Evolutionary conservation across 805 yeast genomes (phyloP), one percentile per base, ranked within the genome.

Genomic region (Zygosaccharomyces gambellarensis): DNA sequence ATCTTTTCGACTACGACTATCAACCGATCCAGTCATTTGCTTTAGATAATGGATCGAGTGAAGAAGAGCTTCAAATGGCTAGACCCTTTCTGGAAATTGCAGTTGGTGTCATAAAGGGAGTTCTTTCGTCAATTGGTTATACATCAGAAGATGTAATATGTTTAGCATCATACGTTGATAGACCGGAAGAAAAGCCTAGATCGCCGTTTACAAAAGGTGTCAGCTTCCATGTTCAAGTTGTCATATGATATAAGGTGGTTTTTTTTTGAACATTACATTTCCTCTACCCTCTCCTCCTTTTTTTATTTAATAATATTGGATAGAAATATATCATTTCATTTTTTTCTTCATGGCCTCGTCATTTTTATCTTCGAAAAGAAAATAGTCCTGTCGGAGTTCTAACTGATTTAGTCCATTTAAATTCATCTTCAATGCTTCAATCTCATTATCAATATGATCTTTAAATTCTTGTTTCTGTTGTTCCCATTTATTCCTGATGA

Each of bases 81-180:
- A 62, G 62, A 46, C 69, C 71, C 12, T 67, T 62, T 47, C 48
- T 67, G 27, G 67, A 67, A 36, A 53, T 67, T 9, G 68, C 69
- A 3, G 59, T 63, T 7, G 71, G 71, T 4, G 53, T 67, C 21
- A 65, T 67, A 7, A 60, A 56, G 36, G 71, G 71, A 12, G 68
- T 67, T 0, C 50, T 67, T 30, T 47, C 59, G 7, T 64, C 69
- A 5, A 48, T 67, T 7, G 68, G 69, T 5, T 58, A 60, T 34
- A 44, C 58, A 6, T 43, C 56, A 9, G 65, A 60, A 3, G 60
- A 61, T 27, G 58, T 64, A 2, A 45, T 53, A 12, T 62, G 69
- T 47, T 40, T 56, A 11, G 67, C 66, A 6, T 54, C 67, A 6
- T 60, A 58, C 48, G 54, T 63, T 1, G 68, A 63, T 36, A 51